Percentiles rank a stretch among this genome's conserved stretches.
phyloP scores from a whole-genome alignment of 495 filamentous ascomycete species.

The Penicillium bovifimosum region DNA sequence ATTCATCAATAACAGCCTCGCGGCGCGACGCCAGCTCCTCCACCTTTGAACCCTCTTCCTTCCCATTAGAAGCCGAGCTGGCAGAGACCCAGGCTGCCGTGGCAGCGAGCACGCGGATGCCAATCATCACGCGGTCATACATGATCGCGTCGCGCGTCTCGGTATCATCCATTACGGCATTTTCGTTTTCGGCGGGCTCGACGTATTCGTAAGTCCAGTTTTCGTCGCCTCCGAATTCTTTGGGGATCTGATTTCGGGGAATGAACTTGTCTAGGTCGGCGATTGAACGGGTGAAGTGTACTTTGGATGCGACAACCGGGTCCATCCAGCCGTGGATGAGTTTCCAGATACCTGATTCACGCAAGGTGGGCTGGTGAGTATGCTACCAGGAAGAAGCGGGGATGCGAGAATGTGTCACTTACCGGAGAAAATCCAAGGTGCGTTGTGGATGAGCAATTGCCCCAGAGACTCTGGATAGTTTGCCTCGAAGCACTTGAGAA shows the following conservation, averaged over 20 bases:
- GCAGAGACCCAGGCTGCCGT: slow-evolving; percentile 60
- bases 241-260: slow-evolving; percentile 55
- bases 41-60: slow-evolving; percentile 22
- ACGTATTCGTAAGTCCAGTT: slow-evolving; percentile 77
- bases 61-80: slow-evolving; percentile 1
- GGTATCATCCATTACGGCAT: slow-evolving; percentile 57
- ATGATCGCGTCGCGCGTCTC: slow-evolving; percentile 51
- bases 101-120: slow-evolving; percentile 59
- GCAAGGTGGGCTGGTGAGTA: slow-evolving; percentile 1
- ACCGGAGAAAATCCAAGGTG: slow-evolving; percentile 88
- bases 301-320: slow-evolving; percentile 81
- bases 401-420: not conserved
- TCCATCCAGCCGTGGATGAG: slow-evolving; percentile 89
- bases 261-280: slow-evolving; percentile 73
- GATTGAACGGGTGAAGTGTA: slow-evolving; percentile 77
- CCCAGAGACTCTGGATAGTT: slow-evolving; percentile 89
- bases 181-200: slow-evolving; percentile 67
- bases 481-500: slow-evolving; percentile 92
- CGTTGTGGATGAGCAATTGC: slow-evolving; percentile 79
- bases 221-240: slow-evolving; percentile 74
- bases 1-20: slow-evolving; percentile 42
- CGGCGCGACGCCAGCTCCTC: slow-evolving; percentile 46
- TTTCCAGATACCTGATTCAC: slow-evolving; percentile 58
- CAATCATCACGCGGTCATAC: slow-evolving; percentile 49
- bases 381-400: not conserved